Percentiles rank a stretch among this genome's conserved stretches.
Conservation (phyloP, 441 rosid genomes). For the Arabidopsis lyrata region DNA sequence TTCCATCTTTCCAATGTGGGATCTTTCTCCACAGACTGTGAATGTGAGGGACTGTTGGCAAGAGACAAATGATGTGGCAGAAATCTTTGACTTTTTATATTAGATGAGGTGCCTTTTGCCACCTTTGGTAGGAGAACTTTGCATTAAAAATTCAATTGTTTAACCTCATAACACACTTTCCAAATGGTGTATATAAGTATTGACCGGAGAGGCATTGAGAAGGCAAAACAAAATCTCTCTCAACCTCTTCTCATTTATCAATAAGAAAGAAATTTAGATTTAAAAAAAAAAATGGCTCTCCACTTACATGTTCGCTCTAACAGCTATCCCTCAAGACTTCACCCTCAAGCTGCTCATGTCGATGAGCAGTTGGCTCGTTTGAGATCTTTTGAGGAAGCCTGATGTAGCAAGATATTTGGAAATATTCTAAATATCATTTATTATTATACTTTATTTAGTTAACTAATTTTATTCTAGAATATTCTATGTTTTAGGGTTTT, state of each 20-base stretch:
- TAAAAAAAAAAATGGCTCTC: slow-evolving; percentile 31
- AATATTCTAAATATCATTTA: no score
- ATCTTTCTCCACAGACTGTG: no score
- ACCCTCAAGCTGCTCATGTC: slow-evolving; percentile 35
- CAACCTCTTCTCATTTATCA: slow-evolving; percentile 15
- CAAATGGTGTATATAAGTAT: slow-evolving; percentile 16
- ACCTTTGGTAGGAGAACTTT: background rate
- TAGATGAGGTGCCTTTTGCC: slow-evolving; percentile 14
- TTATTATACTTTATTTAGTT: no score
- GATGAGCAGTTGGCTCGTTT: slow-evolving; percentile 34
- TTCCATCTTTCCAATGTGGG: no score
- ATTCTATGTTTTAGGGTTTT: no score
- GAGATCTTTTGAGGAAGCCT: slow-evolving; percentile 33
- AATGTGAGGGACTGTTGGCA: slow-evolving; percentile 24
- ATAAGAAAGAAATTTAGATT: background rate
- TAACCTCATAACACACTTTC: slow-evolving; percentile 3
- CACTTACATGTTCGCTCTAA: slow-evolving; percentile 36
- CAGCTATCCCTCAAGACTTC: slow-evolving; percentile 38
- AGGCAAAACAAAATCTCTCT: slow-evolving; percentile 21
- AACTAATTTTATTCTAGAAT: no score
- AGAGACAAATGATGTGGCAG: background rate
- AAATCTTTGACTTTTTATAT: slow-evolving; percentile 12
- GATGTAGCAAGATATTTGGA: no score
- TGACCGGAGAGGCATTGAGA: slow-evolving; percentile 5
- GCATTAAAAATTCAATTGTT: background rate